Evolutionary conservation across 176 grass and related monocot species (phyloP), one percentile per base, ranked within the genome.

Genomic region (Lolium perenne): DNA sequence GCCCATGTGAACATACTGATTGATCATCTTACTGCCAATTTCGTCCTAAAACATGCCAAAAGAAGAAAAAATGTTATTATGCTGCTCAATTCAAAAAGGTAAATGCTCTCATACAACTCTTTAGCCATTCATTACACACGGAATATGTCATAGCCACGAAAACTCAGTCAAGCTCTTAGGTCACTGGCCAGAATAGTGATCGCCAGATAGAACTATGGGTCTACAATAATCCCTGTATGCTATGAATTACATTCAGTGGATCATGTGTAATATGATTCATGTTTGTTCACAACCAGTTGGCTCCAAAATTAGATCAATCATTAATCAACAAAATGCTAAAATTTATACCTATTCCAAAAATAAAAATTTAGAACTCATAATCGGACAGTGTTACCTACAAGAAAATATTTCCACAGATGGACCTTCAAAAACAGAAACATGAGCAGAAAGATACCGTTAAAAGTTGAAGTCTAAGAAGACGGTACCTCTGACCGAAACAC

Each of bases 21-120:
- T 93, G n/a, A 97, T 66, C 91, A 97, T 92, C 77, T 97, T 95
- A 53, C 79, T 90, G 68, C 91, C 89, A 88, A 85, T 88, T 78
- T 95, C 87, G 56, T 95, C 95, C 95, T 97, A 80, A 60, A 80
- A 62, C 35, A 45, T 82, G 77, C 41, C 62, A 53, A 87, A 87
- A 80, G 14, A 8, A 9, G 50, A 66, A 22, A 53, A 8, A 65
- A 73, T 1, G 88, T 65, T 77, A 77, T 12, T 78, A 4, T 35
- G 38, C 0, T 29, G 58, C 41, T 57, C 25, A 70, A 71, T 71
- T 6, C 8, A 61, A 63, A 59, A 82, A 82, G 41, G 38, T 77
- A 81, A 76, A 60, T 53, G 6, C 4, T 59, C 41, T 71, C 9
- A 38, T n/a, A 41, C 38, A 89, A 65, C 18, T 75, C 15, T 25